Evolutionary conservation across 2,329 filamentous ascomycete genomes (phyloP).

Genomic region (Sarocladium strictum): DNA sequence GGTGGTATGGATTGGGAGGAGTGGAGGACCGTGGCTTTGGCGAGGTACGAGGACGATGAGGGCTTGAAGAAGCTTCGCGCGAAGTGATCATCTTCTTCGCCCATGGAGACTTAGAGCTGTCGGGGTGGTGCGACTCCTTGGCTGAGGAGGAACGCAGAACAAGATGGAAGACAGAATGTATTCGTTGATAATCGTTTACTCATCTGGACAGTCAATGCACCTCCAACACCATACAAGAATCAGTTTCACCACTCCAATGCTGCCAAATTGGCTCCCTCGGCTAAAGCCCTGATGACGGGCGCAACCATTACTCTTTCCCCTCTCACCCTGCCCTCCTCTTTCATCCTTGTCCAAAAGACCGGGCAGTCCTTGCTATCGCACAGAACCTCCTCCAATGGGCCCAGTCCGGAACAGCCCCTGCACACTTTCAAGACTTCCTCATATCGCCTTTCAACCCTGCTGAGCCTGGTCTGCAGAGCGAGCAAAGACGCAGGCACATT

Average conservation of each 20-base stretch:
- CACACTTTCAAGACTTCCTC: slow-evolving; percentile 66
- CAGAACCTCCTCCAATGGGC: slow-evolving; percentile 68
- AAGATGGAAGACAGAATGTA: neutral
- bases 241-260: slow-evolving; percentile 32
- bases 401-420: slow-evolving; percentile 69
- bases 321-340: slow-evolving; percentile 46
- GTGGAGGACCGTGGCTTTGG: slow-evolving; percentile 29
- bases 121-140: too few species aligned
- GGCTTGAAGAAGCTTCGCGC: slow-evolving; percentile 10
- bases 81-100: too few species aligned
- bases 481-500: slow-evolving; percentile 56
- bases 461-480: slow-evolving; percentile 56
- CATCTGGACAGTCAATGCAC: neutral
- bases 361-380: slow-evolving; percentile 92
- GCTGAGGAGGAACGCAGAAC: too few species aligned
- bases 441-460: slow-evolving; percentile 56
- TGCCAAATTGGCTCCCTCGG: slow-evolving; percentile 19
- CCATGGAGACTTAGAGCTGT: too few species aligned
- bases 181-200: neutral
- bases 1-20: slow-evolving; percentile 28
- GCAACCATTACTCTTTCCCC: slow-evolving; percentile 28
- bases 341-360: slow-evolving; percentile 76
- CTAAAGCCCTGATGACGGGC: slow-evolving; percentile 27
- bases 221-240: neutral
- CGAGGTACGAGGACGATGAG: slow-evolving; percentile 25